These are phyloP conservation scores for Saposhnikovia divaricata DNA, from an alignment of 129 eudicot genomes.

Conservation along the genomic window DNA sequence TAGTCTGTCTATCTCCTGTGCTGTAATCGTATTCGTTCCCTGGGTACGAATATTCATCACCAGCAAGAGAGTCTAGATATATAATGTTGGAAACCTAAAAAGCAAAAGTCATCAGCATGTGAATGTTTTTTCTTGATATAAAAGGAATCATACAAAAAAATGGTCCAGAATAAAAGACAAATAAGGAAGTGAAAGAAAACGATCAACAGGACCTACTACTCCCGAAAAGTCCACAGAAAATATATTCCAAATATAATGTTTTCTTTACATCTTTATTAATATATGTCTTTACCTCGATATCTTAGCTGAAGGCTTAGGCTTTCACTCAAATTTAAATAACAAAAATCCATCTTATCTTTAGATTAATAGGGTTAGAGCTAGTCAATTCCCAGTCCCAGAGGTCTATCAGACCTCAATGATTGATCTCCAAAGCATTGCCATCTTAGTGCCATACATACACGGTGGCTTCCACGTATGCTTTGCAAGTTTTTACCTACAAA, in stretches of 20 bases:
- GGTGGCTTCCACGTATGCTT: not conserved
- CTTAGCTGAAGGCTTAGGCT: conserved; percentile 10
- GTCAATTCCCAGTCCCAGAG: conserved; percentile 15
- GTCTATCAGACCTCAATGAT: conserved; percentile 47
- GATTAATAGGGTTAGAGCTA: conserved; percentile 32
- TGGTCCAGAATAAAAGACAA: conserved; percentile 14
- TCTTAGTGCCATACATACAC: conserved; percentile 33
- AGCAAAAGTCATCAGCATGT: not conserved
- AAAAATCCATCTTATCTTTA: conserved; percentile 10
- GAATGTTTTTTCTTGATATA: conserved; percentile 11
- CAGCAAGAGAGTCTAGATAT: conserved; percentile 89
- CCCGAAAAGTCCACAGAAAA: conserved; percentile 10
- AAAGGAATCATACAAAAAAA: conserved; percentile 23
- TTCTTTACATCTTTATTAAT: conserved; percentile 7
- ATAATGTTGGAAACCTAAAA: conserved; percentile 66
- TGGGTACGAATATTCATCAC: conserved; percentile 80
- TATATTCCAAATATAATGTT: conserved; percentile 21
- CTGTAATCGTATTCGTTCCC: conserved; percentile 49
- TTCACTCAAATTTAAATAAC: not conserved
- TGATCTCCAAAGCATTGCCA: conserved; percentile 36
- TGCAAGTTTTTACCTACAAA: not conserved
- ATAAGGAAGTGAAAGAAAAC: conserved; percentile 15
- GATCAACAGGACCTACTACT: conserved; percentile 13
- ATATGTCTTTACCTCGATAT: conserved; percentile 10
- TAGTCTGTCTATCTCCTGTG: conserved; percentile 69